These are phyloP conservation scores for Castanospermum australe DNA, from an alignment of 306 rosid species.

Conservation along the genomic window DNA sequence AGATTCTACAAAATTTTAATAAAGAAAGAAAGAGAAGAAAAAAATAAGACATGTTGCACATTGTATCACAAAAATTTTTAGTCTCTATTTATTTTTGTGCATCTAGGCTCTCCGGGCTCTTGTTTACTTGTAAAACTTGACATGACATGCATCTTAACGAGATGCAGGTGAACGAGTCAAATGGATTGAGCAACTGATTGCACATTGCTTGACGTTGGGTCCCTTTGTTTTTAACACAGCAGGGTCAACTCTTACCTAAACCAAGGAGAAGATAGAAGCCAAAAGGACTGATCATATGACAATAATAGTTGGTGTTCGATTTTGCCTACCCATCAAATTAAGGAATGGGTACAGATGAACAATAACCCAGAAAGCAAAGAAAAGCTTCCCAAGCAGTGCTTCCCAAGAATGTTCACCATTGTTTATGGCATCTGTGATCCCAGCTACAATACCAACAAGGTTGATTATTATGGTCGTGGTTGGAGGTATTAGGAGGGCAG, in stretches of 20 bases:
- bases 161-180: slow-evolving; percentile 29
- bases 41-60: no score
- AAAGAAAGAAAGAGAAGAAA: no score
- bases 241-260: slow-evolving; percentile 96
- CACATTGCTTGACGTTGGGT: slow-evolving; percentile 79
- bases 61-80: slow-evolving; percentile 25
- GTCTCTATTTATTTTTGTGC: slow-evolving; percentile 45
- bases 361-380: slow-evolving; percentile 97
- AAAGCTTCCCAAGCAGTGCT: slow-evolving; percentile 94
- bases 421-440: slow-evolving; percentile 94
- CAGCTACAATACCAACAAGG: slow-evolving; percentile 94
- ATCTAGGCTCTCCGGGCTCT: slow-evolving; percentile 4
- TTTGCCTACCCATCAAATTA: slow-evolving; percentile 92
- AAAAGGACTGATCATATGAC: slow-evolving; percentile 92
- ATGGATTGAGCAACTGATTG: slow-evolving; percentile 73
- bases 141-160: slow-evolving; percentile 30
- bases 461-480: slow-evolving; percentile 87
- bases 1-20: no score
- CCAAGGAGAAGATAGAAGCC: slow-evolving; percentile 95
- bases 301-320: slow-evolving; percentile 94
- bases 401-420: slow-evolving; percentile 95
- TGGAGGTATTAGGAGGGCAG: slow-evolving; percentile 93
- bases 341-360: slow-evolving; percentile 97
- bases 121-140: slow-evolving; percentile 32
- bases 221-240: slow-evolving; percentile 88